Evolutionary conservation across 2,329 filamentous ascomycete species (phyloP).

Genomic region (Rasamsonia emersonii): DNA sequence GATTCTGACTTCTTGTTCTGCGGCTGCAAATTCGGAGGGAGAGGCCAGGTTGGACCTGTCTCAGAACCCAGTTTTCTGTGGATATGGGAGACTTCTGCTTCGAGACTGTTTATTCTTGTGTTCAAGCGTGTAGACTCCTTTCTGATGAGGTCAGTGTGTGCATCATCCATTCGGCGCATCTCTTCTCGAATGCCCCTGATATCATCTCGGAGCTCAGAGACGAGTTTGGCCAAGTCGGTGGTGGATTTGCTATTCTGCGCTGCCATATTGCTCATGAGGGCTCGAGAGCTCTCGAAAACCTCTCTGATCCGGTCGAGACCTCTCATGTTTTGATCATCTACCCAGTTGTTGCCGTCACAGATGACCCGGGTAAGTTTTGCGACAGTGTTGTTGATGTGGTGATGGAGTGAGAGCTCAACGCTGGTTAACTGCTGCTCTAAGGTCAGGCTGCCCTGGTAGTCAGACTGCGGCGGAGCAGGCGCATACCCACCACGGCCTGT

Average conservation of each 20-base stretch:
- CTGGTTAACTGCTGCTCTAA: slow-evolving; percentile 15
- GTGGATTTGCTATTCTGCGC: slow-evolving; percentile 11
- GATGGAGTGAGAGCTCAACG: slow-evolving; percentile 14
- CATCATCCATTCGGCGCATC: not conserved
- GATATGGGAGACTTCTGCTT: not conserved
- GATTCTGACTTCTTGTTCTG: too few species aligned
- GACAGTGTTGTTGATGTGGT: slow-evolving; percentile 12
- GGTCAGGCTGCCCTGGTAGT: slow-evolving; percentile 15
- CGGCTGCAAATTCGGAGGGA: too few species aligned
- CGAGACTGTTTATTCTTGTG: not conserved
- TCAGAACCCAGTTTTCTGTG: too few species aligned
- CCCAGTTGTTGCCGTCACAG: slow-evolving; percentile 15
- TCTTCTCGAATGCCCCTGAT: slow-evolving; percentile 9
- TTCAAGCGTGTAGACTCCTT: not conserved
- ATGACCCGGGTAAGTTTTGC: slow-evolving; percentile 9
- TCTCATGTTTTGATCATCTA: slow-evolving; percentile 14
- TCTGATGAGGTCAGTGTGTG: not conserved
- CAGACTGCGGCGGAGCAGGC: slow-evolving; percentile 16
- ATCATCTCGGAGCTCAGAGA: slow-evolving; percentile 10
- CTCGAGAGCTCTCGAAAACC: slow-evolving; percentile 10
- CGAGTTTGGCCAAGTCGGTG: slow-evolving; percentile 8
- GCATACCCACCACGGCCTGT: slow-evolving; percentile 16
- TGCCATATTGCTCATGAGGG: slow-evolving; percentile 10
- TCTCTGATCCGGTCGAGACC: slow-evolving; percentile 13
- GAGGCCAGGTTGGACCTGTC: too few species aligned